Evolutionary conservation across 495 filamentous ascomycete species (phyloP).

Genomic region (Cudoniella acicularis): DNA sequence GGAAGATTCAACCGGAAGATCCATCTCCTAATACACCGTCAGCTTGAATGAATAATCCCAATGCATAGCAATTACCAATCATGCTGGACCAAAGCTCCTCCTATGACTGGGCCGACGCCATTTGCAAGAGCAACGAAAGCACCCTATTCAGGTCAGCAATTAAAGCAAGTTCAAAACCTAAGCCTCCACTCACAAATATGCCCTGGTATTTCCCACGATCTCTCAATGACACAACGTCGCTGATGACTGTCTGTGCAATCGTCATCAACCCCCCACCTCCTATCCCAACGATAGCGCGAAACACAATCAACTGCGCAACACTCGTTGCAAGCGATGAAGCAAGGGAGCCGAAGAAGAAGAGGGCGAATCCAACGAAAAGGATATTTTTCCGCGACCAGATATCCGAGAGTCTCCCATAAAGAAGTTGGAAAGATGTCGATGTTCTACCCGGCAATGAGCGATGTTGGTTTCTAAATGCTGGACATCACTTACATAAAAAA

Average conservation of each 20-base stretch:
- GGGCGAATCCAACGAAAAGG: constrained; percentile 45
- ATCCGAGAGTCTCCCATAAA: constrained; percentile 54
- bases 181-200: constrained; percentile 37
- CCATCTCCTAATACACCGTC: constrained; percentile 48
- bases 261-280: constrained; percentile 56
- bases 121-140: constrained; percentile 51
- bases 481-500: constrained; percentile 45
- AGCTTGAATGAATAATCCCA: constrained; percentile 16
- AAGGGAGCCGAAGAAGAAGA: constrained; percentile 53
- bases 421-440: constrained; percentile 53
- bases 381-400: constrained; percentile 56
- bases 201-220: constrained; percentile 58
- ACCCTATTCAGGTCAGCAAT: constrained; percentile 28
- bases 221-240: constrained; percentile 51
- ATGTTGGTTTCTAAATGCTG: no score
- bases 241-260: constrained; percentile 49
- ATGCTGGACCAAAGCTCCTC: constrained; percentile 43
- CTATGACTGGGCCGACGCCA: constrained; percentile 52
- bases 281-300: constrained; percentile 51
- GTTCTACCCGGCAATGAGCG: no score
- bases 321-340: constrained; percentile 48
- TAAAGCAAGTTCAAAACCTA: neutral
- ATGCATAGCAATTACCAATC: constrained; percentile 17
- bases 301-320: constrained; percentile 49
- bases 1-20: constrained; percentile 51